Percentiles rank a stretch among this genome's conserved stretches.
Conservation (phyloP, 331 rosid genomes). For the Quercus phellos region DNA sequence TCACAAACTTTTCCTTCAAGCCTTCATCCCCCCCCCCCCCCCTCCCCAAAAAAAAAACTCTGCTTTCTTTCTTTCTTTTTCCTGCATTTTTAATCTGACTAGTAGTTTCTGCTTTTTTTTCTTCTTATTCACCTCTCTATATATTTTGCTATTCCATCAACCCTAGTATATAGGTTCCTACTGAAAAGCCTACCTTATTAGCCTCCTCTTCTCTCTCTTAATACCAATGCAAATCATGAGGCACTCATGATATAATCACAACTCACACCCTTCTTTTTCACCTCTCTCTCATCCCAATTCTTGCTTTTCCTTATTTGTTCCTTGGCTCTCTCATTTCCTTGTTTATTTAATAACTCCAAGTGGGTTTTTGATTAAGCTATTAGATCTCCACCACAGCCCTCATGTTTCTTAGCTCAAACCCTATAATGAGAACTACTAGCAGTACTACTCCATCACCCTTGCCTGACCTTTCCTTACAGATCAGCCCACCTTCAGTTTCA, state of each 20-base stretch:
- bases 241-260: slow-evolving; percentile 73
- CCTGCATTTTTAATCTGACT: slow-evolving; percentile 31
- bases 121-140: slow-evolving; percentile 2
- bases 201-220: slow-evolving; percentile 3
- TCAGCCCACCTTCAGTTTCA: slow-evolving; percentile 47
- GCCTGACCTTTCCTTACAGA: slow-evolving; percentile 76
- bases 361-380: slow-evolving; percentile 1
- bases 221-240: slow-evolving; percentile 64
- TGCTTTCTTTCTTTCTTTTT: slow-evolving; percentile 24
- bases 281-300: not conserved
- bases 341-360: not conserved
- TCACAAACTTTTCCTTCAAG: slow-evolving; percentile 48
- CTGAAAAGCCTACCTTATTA: slow-evolving; percentile 37
- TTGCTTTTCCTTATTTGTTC: not conserved
- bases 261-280: not conserved
- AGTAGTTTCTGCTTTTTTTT: slow-evolving; percentile 17
- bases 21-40: slow-evolving; percentile 47
- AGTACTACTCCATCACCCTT: slow-evolving; percentile 23
- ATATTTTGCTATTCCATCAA: slow-evolving; percentile 24
- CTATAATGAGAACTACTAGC: slow-evolving; percentile 19
- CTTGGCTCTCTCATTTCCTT: not conserved
- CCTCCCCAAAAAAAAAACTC: slow-evolving; percentile 27
- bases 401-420: slow-evolving; percentile 31
- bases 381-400: slow-evolving; percentile 14
- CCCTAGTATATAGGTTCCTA: slow-evolving; percentile 39